Percentiles rank a stretch among this genome's conserved stretches.
These are phyloP conservation scores for Lasiodiplodia sp. DNA, from an alignment of 2,329 filamentous ascomycete species.

Conservation along the genomic window DNA sequence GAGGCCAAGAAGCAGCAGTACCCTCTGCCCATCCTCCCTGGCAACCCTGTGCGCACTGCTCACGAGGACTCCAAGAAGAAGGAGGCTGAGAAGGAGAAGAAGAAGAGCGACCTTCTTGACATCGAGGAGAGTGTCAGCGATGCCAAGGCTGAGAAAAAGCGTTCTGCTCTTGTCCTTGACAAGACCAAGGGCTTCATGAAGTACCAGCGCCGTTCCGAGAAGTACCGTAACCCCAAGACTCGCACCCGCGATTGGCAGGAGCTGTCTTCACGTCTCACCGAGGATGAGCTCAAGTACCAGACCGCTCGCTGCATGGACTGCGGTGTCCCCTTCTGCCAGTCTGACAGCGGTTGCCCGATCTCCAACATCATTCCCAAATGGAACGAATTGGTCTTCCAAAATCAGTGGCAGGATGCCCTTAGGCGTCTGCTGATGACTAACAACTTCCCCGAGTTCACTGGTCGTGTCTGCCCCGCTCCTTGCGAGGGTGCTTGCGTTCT, in stretches of 20 bases:
- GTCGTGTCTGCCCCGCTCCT: slow-evolving; percentile 93
- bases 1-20: slow-evolving; percentile 86
- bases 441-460: slow-evolving; percentile 98
- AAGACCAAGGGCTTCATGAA: slow-evolving; percentile 99
- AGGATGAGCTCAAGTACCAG: slow-evolving; percentile 97
- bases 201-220: slow-evolving; percentile 90
- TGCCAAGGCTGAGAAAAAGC: slow-evolving; percentile 84
- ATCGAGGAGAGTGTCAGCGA: slow-evolving; percentile 93
- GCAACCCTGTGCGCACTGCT: slow-evolving; percentile 63
- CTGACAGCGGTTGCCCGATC: slow-evolving; percentile 93
- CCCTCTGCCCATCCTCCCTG: slow-evolving; percentile 77
- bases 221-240: slow-evolving; percentile 85
- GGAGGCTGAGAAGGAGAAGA: slow-evolving; percentile 69
- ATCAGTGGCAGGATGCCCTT: slow-evolving; percentile 89
- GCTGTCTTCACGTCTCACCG: slow-evolving; percentile 83
- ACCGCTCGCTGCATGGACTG: slow-evolving; percentile 98
- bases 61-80: slow-evolving; percentile 63
- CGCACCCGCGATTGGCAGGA: slow-evolving; percentile 94
- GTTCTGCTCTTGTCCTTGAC: slow-evolving; percentile 89
- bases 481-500: slow-evolving; percentile 96
- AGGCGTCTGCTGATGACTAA: slow-evolving; percentile 95
- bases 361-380: slow-evolving; percentile 98
- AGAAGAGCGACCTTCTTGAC: slow-evolving; percentile 74
- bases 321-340: slow-evolving; percentile 97
- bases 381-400: slow-evolving; percentile 81